phyloP scores from a whole-genome alignment of 805 yeast species.

The Candida nitratophila region DNA sequence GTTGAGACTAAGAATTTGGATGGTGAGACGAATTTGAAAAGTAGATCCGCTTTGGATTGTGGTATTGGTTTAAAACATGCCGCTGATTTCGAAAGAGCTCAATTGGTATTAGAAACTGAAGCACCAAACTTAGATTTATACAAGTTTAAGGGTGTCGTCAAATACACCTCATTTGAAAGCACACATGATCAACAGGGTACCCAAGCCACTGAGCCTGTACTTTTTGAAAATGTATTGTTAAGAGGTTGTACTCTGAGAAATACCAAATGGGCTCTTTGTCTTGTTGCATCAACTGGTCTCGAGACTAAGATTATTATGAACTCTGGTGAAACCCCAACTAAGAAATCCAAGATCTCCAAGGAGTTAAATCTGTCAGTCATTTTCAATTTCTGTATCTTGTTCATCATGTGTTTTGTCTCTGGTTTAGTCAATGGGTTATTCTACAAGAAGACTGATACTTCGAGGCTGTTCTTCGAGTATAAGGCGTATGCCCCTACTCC shows the following conservation, averaged over 20 bases:
- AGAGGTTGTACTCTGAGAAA: slow-evolving; percentile 77
- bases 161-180: slow-evolving; percentile 26
- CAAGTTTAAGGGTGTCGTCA: slow-evolving; percentile 66
- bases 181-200: slow-evolving; percentile 30
- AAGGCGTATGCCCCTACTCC: slow-evolving; percentile 64
- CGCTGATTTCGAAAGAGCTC: slow-evolving; percentile 40
- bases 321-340: slow-evolving; percentile 74
- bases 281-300: slow-evolving; percentile 69
- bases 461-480: slow-evolving; percentile 61
- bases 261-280: slow-evolving; percentile 77
- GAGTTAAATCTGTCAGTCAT: slow-evolving; percentile 67
- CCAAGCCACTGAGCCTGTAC: slow-evolving; percentile 52
- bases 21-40: slow-evolving; percentile 75
- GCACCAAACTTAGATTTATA: slow-evolving; percentile 79
- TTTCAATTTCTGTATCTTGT: slow-evolving; percentile 57
- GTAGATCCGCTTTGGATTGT: slow-evolving; percentile 64
- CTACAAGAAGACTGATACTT: slow-evolving; percentile 38
- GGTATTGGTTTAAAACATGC: slow-evolving; percentile 39
- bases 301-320: slow-evolving; percentile 80
- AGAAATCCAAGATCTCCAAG: slow-evolving; percentile 64
- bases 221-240: slow-evolving; percentile 59
- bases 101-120: slow-evolving; percentile 71
- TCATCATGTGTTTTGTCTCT: slow-evolving; percentile 59
- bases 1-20: slow-evolving; percentile 79
- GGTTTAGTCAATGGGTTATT: slow-evolving; percentile 67